Base-by-base conservation (phyloP, 768 basidiomycete genomes). In the Cyathus striatus region DNA sequence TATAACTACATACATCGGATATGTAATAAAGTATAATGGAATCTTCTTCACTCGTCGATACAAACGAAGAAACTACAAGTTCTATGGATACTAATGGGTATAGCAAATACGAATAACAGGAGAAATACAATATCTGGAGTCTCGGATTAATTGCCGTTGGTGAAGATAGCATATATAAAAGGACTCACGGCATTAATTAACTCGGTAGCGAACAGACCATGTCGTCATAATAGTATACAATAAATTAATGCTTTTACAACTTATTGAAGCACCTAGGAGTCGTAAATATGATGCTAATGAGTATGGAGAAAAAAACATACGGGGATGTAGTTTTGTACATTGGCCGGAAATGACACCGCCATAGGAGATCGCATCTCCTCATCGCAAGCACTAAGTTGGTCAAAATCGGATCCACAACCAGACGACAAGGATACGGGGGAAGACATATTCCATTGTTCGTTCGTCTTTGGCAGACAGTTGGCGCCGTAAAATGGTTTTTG, bases 241-340 rank as follows among this genome's bases (percentile, higher is more conserved):
- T n/a, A n/a, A n/a, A n/a, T n/a, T n/a, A n/a, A n/a, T n/a, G n/a
- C n/a, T n/a, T n/a, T n/a, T n/a, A n/a, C n/a, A n/a, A n/a, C n/a
- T n/a, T n/a, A n/a, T n/a, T n/a, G n/a, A n/a, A n/a, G n/a, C n/a
- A n/a, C n/a, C n/a, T n/a, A n/a, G n/a, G n/a, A n/a, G n/a, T n/a
- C n/a, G n/a, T n/a, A n/a, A n/a, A n/a, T n/a, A n/a, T n/a, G n/a
- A n/a, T n/a, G n/a, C n/a, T n/a, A n/a, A n/a, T n/a, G n/a, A n/a
- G n/a, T n/a, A n/a, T n/a, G n/a, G 9, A 30, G 27, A n/a, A 30
- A 30, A 30, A 9, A 9, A 9, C n/a, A 30, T 30, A 9, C 9
- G 53, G 52, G 52, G 44, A 60, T 56, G 46, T 58, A 58, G 43
- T 46, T 48, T 14, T 49, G 34, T 37, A 46, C 43, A 41, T 55